Evolutionary conservation across 164 flowering plant species (phyloP).

Genomic region (Stephania cephalantha): DNA sequence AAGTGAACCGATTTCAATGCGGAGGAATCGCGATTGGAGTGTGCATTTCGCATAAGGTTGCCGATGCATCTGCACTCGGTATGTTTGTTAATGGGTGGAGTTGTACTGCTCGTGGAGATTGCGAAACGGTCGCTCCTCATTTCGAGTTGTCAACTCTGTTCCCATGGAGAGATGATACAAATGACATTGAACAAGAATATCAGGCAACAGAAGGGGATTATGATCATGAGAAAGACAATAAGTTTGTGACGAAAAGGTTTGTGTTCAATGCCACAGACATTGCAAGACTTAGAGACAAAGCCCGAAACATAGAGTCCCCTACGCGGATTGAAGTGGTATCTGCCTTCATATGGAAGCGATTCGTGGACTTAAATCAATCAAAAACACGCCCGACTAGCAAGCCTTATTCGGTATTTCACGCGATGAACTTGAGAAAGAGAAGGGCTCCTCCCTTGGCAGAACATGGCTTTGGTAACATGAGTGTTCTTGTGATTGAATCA

Average conservation of each 20-base stretch:
- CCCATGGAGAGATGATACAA: constrained; percentile 18
- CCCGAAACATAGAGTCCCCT: not conserved
- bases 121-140: constrained; percentile 11
- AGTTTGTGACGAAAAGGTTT: constrained; percentile 20
- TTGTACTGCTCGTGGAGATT: constrained; percentile 16
- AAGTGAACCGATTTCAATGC: constrained; percentile 40
- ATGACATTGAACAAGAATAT: constrained; percentile 11
- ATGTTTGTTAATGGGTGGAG: constrained; percentile 44
- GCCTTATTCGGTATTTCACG: constrained; percentile 1
- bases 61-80: constrained; percentile 31
- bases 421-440: constrained; percentile 17
- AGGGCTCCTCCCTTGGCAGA: constrained; percentile 19
- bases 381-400: not conserved
- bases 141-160: constrained; percentile 24
- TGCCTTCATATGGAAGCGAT: constrained; percentile 20
- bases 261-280: constrained; percentile 17
- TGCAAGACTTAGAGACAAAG: constrained; percentile 10
- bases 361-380: constrained; percentile 1
- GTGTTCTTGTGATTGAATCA: not conserved
- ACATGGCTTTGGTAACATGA: constrained; percentile 18
- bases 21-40: constrained; percentile 55
- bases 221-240: constrained; percentile 2
- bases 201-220: not conserved
- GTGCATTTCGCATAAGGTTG: constrained; percentile 38
- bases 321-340: constrained; percentile 19